A percentile compares a stretch with the other conserved stretches of the same genome.
Evolutionary conservation across 345 rosid species (phyloP).

Genomic region (Euclidium syriacum): DNA sequence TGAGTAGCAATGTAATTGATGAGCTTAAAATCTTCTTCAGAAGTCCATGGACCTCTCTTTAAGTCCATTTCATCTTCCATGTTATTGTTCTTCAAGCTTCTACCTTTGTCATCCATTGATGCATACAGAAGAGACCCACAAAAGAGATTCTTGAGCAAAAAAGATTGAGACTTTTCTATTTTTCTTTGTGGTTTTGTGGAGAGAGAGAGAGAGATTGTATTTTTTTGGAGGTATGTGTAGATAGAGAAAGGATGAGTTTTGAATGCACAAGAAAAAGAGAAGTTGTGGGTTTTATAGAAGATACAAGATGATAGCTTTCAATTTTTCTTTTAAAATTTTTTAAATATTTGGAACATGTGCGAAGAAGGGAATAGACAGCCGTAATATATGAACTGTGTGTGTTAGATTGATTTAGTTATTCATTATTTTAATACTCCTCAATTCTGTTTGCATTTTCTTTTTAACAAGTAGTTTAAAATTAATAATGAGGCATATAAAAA

Average conservation of each 20-base stretch:
- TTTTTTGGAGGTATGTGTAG: constrained; percentile 18
- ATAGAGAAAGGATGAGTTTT: constrained; percentile 25
- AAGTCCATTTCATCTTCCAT: constrained; percentile 58
- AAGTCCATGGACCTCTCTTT: constrained; percentile 88
- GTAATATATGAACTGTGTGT: constrained; percentile 28
- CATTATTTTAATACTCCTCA: background rate
- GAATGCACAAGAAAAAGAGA: constrained; percentile 33
- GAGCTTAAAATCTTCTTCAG: constrained; percentile 85
- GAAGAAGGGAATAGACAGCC: constrained; percentile 28
- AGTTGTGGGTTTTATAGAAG: constrained; percentile 37
- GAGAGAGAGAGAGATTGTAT: constrained; percentile 1
- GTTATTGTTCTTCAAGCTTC: constrained; percentile 27
- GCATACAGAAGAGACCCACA: constrained; percentile 18
- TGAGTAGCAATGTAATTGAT: constrained; percentile 71
- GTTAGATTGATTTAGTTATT: constrained; percentile 3
- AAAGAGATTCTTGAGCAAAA: constrained; percentile 31
- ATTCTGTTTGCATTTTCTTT: background rate
- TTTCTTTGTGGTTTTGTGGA: constrained; percentile 1
- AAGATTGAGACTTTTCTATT: constrained; percentile 6
- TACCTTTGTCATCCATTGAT: constrained; percentile 49
- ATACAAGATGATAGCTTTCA: constrained; percentile 34
- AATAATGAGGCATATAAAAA: background rate
- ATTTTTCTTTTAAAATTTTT: constrained; percentile 19
- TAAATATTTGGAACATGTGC: constrained; percentile 31
- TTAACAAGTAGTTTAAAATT: background rate